Conservation (phyloP, 495 filamentous ascomycete genomes). For the Daldinia vernicosa region DNA sequence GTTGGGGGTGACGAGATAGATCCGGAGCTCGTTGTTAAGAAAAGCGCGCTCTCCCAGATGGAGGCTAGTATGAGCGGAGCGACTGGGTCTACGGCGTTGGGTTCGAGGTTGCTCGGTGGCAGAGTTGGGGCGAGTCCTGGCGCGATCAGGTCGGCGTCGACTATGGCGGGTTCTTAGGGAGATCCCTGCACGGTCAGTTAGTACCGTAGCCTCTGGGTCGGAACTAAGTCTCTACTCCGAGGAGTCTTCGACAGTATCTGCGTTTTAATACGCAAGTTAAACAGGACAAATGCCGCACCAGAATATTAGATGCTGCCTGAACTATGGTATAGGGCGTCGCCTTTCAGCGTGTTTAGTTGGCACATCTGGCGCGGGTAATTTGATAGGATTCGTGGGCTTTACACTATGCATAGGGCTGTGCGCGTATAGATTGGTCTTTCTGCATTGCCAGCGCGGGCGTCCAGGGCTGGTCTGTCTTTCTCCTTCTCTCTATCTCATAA, state of each 20-base stretch:
- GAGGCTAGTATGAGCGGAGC: conserved; percentile 25
- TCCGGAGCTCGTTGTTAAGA: conserved; percentile 46
- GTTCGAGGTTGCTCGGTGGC: conserved; percentile 27
- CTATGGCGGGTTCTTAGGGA: conserved; percentile 37
- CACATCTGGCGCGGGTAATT: conserved; percentile 2
- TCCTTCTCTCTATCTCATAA: background rate
- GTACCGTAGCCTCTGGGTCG: conserved; percentile 27
- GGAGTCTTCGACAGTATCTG: conserved; percentile 8
- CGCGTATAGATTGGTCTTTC: conserved; percentile 34
- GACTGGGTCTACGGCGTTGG: conserved; percentile 12
- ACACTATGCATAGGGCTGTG: conserved; percentile 13
- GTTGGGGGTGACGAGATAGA: conserved; percentile 53
- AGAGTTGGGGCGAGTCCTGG: conserved; percentile 4
- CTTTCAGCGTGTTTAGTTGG: background rate
- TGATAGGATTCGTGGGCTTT: background rate
- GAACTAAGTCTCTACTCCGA: conserved; percentile 17
- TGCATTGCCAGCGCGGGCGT: conserved; percentile 39
- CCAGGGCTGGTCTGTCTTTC: conserved; percentile 4
- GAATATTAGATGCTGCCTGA: background rate
- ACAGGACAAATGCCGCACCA: background rate
- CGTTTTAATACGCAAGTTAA: conserved; percentile 5
- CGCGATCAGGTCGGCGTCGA: conserved; percentile 18
- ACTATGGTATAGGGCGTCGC: background rate
- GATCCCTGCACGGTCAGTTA: conserved; percentile 37
- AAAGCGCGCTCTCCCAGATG: conserved; percentile 39